Base-by-base conservation (phyloP, 148 eudicot genomes). In the Chenopodium quinoa region DNA sequence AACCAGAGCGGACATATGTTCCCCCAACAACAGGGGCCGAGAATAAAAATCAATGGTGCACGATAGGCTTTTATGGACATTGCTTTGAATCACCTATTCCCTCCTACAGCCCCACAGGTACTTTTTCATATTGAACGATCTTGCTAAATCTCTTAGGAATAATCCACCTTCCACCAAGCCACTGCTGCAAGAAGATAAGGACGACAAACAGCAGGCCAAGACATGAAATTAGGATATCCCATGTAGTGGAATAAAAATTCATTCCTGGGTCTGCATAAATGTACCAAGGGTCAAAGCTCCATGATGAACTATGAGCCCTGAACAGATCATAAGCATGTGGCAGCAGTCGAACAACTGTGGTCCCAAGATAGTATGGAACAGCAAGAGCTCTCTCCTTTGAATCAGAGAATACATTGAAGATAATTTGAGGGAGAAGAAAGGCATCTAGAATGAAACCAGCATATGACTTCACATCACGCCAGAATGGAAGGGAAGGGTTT, bases 281-380 rank as follows among this genome's bases (percentile, higher is more conserved):
- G 71, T 86, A 84, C 90, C 86, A 88, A 2, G 80, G 84, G 73
- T 85, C 85, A 20, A 83, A 77, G 56, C 82, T 84, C 88, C 83
- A 81, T 4, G 86, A 13, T n/a, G 93, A 85, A 73, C 86, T 91
- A 72, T 86, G 95, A 63, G 86, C 84, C 82, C 95, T 84, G 69
- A 87, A 86, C 70, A 90, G 84, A 88, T 94, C 90, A 73, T 94
- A 94, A 8, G 84, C 90, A 82, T 92, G 98, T 8, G 98, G 97
- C 84, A 91, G 82, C 82, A 92, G 82, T 9, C 98, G 91, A 79
- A 91, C 92, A 48, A 90, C 27, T 64, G 92, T 91, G 3, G 92
- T 90, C 65, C 98, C 98, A 4, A 89, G 10, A 31, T 91, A 94
- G 72, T 88, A 94, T 19, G 91, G 80, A 67, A 83, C 84, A 40